These are phyloP conservation scores for Trichosporon sp. DNA, from an alignment of 1,284 basidiomycete genomes.

Conservation along the genomic window DNA sequence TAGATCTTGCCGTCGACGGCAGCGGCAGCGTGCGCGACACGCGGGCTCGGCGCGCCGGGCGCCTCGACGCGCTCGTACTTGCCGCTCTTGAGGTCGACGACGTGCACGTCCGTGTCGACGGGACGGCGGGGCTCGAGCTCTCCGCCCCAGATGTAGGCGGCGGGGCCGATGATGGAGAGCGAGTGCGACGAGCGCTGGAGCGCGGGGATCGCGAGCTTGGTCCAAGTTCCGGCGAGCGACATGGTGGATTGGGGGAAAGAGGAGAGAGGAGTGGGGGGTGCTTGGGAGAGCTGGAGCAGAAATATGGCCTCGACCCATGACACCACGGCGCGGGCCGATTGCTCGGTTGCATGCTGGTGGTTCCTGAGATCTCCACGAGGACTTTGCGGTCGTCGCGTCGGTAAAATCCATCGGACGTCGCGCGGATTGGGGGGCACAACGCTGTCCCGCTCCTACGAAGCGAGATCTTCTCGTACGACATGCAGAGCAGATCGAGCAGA, in stretches of 20 bases:
- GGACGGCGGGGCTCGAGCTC: constrained; percentile 29
- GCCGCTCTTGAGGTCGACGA: constrained; percentile 24
- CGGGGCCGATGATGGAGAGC: constrained; percentile 17
- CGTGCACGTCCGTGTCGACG: constrained; percentile 27
- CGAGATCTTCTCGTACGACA: not conserved
- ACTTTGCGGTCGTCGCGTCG: not conserved
- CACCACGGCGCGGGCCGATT: not conserved
- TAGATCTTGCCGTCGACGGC: constrained; percentile 24
- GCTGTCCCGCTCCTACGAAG: no score
- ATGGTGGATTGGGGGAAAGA: not conserved
- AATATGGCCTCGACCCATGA: not conserved
- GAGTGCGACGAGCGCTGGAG: constrained; percentile 33
- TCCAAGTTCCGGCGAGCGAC: constrained; percentile 2
- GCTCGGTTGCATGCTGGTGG: not conserved
- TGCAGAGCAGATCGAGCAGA: no score
- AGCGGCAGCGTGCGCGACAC: constrained; percentile 31
- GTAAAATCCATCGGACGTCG: not conserved
- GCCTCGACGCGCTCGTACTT: constrained; percentile 17
- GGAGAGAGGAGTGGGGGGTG: not conserved
- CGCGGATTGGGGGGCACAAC: not conserved
- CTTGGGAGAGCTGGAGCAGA: not conserved
- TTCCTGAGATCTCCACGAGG: not conserved
- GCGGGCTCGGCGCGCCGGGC: constrained; percentile 22
- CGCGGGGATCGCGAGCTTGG: not conserved
- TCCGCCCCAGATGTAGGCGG: constrained; percentile 18